These are phyloP conservation scores for Isoetes taiwanensis DNA, from an alignment of 75 land plant species.

Conservation along the genomic window DNA sequence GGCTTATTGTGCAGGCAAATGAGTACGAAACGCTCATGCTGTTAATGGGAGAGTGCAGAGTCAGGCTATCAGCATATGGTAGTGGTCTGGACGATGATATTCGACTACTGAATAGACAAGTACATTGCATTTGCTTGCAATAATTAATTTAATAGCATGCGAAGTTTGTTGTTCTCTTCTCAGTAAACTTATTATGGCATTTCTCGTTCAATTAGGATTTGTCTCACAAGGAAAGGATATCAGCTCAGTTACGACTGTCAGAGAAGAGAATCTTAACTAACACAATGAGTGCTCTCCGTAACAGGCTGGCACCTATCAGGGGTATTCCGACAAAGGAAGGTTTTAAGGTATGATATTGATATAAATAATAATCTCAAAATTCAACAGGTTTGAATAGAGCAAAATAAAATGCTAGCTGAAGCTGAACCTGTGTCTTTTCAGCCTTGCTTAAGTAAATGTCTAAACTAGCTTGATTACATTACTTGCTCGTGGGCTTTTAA, in stretches of 20 bases:
- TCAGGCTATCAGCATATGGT: slow-evolving; percentile 14
- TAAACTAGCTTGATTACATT: background rate
- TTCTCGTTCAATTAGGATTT: too few species aligned
- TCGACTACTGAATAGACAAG: slow-evolving; percentile 13
- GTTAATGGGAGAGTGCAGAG: slow-evolving; percentile 25
- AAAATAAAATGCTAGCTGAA: too few species aligned
- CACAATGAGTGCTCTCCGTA: slow-evolving; percentile 30
- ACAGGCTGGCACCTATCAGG: slow-evolving; percentile 28
- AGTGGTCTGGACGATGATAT: slow-evolving; percentile 19
- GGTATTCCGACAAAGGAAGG: slow-evolving; percentile 31
- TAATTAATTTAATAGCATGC: too few species aligned
- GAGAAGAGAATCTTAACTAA: slow-evolving; percentile 26
- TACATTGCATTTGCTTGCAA: background rate
- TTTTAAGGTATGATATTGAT: slow-evolving; percentile 16
- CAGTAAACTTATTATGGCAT: too few species aligned
- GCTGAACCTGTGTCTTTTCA: too few species aligned
- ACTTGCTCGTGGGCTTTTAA: background rate
- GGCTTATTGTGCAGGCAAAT: slow-evolving; percentile 26
- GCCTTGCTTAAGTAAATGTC: too few species aligned
- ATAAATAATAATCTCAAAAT: background rate
- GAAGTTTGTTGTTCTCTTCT: background rate
- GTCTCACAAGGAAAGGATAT: slow-evolving; percentile 21
- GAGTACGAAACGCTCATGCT: slow-evolving; percentile 31
- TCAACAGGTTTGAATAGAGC: too few species aligned
- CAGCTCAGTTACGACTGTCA: slow-evolving; percentile 23